These are phyloP conservation scores for Dactylellina leptospora DNA, from an alignment of 2,329 filamentous ascomycete species.

Conservation along the genomic window DNA sequence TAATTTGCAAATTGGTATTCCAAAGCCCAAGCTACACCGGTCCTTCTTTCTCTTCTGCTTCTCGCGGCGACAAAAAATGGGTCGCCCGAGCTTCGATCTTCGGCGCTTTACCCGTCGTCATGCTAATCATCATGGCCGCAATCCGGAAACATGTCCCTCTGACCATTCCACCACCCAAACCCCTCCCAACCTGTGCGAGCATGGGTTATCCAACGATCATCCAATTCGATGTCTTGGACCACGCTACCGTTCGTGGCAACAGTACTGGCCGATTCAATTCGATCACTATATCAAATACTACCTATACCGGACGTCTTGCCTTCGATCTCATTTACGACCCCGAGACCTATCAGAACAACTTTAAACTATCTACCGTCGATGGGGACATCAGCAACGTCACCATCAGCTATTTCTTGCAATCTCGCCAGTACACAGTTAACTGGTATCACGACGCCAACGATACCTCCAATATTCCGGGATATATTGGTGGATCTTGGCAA, in stretches of 20 bases:
- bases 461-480: constrained; percentile 16
- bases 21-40: constrained; percentile 36
- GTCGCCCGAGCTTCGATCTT: constrained; percentile 43
- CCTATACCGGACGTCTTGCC: constrained; percentile 8
- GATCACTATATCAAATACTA: constrained; percentile 29
- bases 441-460: constrained; percentile 35
- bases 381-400: constrained; percentile 32
- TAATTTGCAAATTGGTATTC: constrained; percentile 46
- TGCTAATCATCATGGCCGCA: constrained; percentile 43
- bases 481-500: constrained; percentile 46
- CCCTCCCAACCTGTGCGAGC: constrained; percentile 29
- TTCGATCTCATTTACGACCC: constrained; percentile 43
- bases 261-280: constrained; percentile 20
- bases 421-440: constrained; percentile 41
- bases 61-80: constrained; percentile 49
- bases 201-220: constrained; percentile 37
- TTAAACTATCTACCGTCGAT: constrained; percentile 18
- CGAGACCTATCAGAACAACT: constrained; percentile 30
- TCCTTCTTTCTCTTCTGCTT: constrained; percentile 39
- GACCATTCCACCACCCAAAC: constrained; percentile 1
- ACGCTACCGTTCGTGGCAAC: constrained; percentile 37
- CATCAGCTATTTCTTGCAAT: constrained; percentile 36
- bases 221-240: constrained; percentile 44
- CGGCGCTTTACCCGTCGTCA: constrained; percentile 36
- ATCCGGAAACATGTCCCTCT: constrained; percentile 33